Conservation (phyloP, 257 asterid genomes). For the Przewalskia tangutica region DNA sequence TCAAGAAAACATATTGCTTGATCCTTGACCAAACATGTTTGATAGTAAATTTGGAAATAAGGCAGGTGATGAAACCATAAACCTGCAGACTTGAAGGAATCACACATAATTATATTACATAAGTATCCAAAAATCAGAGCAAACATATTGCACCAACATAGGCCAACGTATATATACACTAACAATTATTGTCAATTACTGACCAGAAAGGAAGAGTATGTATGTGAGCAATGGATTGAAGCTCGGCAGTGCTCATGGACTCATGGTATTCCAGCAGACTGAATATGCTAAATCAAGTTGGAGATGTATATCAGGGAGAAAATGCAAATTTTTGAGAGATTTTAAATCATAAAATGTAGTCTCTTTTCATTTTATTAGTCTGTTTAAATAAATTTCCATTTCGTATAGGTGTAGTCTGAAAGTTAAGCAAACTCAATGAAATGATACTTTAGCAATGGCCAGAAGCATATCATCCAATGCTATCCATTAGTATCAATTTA, state of each 20-base stretch:
- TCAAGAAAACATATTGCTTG: constrained; percentile 34
- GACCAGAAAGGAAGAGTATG: constrained; percentile 47
- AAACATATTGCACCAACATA: background rate
- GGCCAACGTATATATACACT: background rate
- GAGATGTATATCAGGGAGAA: constrained; percentile 28
- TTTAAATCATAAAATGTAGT: too few species aligned
- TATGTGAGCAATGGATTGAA: constrained; percentile 44
- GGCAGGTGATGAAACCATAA: constrained; percentile 46
- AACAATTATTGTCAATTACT: background rate
- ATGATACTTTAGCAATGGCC: background rate
- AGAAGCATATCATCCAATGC: background rate
- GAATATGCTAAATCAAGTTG: background rate
- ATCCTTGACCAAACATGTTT: constrained; percentile 70
- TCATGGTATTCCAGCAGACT: constrained; percentile 27
- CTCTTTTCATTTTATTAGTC: background rate
- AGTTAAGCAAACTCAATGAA: background rate
- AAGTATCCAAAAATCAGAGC: constrained; percentile 42
- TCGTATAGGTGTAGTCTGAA: background rate
- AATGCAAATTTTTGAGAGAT: background rate
- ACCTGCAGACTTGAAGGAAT: constrained; percentile 76
- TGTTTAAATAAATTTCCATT: background rate
- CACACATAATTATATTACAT: constrained; percentile 42
- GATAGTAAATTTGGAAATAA: constrained; percentile 41
- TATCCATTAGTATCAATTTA: background rate
- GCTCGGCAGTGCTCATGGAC: constrained; percentile 28